These are phyloP conservation scores for Usnea hakonensis DNA, from an alignment of 495 filamentous ascomycete species.

Conservation along the genomic window DNA sequence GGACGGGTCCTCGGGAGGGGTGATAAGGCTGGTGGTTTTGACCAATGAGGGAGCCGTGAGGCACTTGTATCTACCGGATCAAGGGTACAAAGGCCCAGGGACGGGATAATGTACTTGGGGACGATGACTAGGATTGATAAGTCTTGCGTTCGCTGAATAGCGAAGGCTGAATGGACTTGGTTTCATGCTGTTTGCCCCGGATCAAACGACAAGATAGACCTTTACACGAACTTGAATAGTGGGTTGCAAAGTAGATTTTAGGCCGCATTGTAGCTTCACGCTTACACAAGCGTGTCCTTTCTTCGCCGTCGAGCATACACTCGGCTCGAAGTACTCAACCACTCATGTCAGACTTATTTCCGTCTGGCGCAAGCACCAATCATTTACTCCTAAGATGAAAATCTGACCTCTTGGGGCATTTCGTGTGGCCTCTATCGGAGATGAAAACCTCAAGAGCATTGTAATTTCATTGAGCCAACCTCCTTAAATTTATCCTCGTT, in stretches of 20 bases:
- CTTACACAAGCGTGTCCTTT: no score
- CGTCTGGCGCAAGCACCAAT: no score
- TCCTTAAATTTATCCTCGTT: no score
- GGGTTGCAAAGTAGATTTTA: no score
- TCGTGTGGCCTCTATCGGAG: not conserved
- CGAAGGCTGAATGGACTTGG: not conserved
- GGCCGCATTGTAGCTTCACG: no score
- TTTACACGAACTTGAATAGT: no score
- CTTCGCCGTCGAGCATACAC: not conserved
- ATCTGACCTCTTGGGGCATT: not conserved
- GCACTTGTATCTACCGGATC: slow-evolving; percentile 86
- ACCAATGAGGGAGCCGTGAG: slow-evolving; percentile 79
- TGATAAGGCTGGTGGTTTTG: slow-evolving; percentile 94
- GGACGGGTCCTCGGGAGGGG: slow-evolving; percentile 97
- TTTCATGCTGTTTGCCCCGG: not conserved
- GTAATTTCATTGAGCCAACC: no score
- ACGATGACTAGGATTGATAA: not conserved
- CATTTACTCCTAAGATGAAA: no score
- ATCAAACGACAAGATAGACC: no score
- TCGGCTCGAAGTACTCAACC: no score
- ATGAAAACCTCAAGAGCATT: not conserved
- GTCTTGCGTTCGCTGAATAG: not conserved
- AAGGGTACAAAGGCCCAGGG: slow-evolving; percentile 62
- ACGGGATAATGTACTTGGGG: slow-evolving; percentile 29
- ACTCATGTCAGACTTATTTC: no score